phyloP scores from a whole-genome alignment of 208 protist species.

The Wallacemonas sp. region DNA sequence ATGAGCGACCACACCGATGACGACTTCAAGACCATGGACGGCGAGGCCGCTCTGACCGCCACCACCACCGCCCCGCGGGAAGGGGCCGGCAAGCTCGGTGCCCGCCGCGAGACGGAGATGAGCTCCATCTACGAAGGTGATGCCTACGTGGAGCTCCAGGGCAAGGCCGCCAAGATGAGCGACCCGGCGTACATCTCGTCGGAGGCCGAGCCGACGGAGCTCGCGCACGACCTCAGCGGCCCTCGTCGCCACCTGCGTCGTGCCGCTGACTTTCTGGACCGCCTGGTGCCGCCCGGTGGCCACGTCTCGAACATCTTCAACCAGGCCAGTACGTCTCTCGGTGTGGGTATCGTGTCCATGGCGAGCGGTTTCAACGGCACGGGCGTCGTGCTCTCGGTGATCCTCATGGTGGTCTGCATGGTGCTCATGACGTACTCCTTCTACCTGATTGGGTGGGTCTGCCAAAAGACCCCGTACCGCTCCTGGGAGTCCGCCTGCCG shows the following conservation, averaged over 20 bases:
- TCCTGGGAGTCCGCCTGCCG: conserved; percentile 61
- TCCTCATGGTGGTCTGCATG: conserved; percentile 53
- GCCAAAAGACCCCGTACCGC: conserved; percentile 43
- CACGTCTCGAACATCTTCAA: conserved; percentile 59
- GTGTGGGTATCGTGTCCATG: conserved; percentile 63
- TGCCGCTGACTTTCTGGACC: not conserved
- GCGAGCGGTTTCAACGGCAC: conserved; percentile 53
- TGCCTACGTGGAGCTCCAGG: not conserved
- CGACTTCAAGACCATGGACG: conserved; percentile 2
- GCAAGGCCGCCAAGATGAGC: not conserved
- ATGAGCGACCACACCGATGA: conserved; percentile 3
- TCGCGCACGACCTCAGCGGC: conserved; percentile 5
- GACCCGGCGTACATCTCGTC: not conserved
- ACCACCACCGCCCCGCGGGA: not conserved
- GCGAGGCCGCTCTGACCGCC: not conserved
- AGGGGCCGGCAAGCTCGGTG: not conserved
- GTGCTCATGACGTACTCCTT: conserved; percentile 59
- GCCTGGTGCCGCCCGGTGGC: conserved; percentile 51
- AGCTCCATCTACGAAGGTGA: conserved; percentile 3
- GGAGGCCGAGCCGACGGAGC: not conserved
- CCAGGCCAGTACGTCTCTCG: conserved; percentile 53
- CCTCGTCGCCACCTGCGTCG: conserved; percentile 3
- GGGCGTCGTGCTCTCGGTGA: conserved; percentile 42
- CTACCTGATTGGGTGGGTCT: conserved; percentile 57
- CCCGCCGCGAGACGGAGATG: not conserved